Conservation (phyloP, 495 filamentous ascomycete species). For the Penicillium paradoxum region DNA sequence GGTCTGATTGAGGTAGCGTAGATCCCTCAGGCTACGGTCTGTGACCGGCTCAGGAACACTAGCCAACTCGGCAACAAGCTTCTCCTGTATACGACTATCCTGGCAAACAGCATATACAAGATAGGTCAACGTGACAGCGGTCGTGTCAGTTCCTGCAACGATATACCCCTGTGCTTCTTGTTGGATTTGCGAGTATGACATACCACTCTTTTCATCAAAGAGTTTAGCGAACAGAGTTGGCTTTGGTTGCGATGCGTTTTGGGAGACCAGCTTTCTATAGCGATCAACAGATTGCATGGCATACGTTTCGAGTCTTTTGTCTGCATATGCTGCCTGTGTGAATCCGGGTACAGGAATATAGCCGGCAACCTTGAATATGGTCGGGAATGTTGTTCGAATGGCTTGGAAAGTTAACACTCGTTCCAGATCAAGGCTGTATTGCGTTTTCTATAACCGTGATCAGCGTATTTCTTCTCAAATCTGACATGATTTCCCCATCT, state of each 20-base stretch:
- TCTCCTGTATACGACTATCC: conserved; percentile 26
- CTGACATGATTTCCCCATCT: neutral
- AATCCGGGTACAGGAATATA: conserved; percentile 16
- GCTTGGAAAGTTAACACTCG: conserved; percentile 20
- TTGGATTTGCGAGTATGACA: conserved; percentile 35
- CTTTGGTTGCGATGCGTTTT: conserved; percentile 32
- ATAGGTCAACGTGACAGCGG: conserved; percentile 41
- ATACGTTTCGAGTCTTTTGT: conserved; percentile 43
- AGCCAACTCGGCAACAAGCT: conserved; percentile 40
- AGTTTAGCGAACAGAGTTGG: conserved; percentile 46
- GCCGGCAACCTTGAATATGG: conserved; percentile 13
- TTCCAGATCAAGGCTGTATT: conserved; percentile 39
- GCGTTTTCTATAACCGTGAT: conserved; percentile 26
- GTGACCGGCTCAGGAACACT: conserved; percentile 27
- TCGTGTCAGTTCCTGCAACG: conserved; percentile 50
- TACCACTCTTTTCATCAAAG: conserved; percentile 33
- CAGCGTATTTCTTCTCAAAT: neutral
- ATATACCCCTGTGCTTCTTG: conserved; percentile 44
- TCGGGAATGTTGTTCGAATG: conserved; percentile 34
- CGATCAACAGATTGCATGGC: conserved; percentile 35
- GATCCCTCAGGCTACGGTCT: conserved; percentile 32
- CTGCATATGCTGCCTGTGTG: conserved; percentile 39
- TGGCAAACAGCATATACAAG: conserved; percentile 33
- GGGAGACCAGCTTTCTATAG: conserved; percentile 36
- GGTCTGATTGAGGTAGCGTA: conserved; percentile 38